A percentile compares a stretch with the other conserved stretches of the same genome.
Conservation (phyloP, 805 yeast species). For the Komagataella populi region DNA sequence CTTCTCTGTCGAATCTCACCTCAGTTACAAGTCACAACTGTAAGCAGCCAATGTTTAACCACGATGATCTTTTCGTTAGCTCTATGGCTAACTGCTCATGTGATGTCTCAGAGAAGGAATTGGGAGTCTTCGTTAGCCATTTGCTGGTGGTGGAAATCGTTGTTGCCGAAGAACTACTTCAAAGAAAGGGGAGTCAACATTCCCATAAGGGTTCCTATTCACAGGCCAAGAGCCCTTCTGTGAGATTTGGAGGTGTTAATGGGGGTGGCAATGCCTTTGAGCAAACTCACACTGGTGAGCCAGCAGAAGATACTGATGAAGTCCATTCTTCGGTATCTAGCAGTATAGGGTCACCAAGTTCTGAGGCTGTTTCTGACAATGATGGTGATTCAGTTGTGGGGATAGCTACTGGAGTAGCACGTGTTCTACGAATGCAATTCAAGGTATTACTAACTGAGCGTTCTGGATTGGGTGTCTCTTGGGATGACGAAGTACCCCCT, state of each 20-base stretch:
- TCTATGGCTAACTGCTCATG: slow-evolving; percentile 45
- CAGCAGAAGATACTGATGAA: slow-evolving; percentile 23
- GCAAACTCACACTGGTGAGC: slow-evolving; percentile 6
- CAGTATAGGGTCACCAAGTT: slow-evolving; percentile 17
- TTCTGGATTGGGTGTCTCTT: slow-evolving; percentile 89
- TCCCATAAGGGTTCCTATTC: background rate
- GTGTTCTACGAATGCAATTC: slow-evolving; percentile 92
- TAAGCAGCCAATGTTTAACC: slow-evolving; percentile 16
- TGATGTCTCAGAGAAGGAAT: slow-evolving; percentile 69
- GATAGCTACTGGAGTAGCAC: slow-evolving; percentile 87
- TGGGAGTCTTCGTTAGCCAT: slow-evolving; percentile 71
- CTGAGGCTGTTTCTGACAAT: slow-evolving; percentile 2
- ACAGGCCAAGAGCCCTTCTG: background rate
- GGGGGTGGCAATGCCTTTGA: slow-evolving; percentile 2
- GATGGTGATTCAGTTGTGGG: slow-evolving; percentile 27
- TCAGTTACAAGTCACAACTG: slow-evolving; percentile 19
- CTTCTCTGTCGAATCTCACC: slow-evolving; percentile 13
- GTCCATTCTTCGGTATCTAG: slow-evolving; percentile 21
- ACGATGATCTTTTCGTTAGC: slow-evolving; percentile 9
- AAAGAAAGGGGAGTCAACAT: slow-evolving; percentile 12
- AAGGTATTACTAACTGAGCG: slow-evolving; percentile 73
- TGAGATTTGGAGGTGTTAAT: slow-evolving; percentile 15
- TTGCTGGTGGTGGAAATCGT: slow-evolving; percentile 73
- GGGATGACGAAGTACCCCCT: slow-evolving; percentile 99
- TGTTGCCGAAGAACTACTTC: slow-evolving; percentile 82